These are phyloP conservation scores for Entophlyctis helioformis DNA, from an alignment of 192 early-diverging fungal species.

Conservation along the genomic window DNA sequence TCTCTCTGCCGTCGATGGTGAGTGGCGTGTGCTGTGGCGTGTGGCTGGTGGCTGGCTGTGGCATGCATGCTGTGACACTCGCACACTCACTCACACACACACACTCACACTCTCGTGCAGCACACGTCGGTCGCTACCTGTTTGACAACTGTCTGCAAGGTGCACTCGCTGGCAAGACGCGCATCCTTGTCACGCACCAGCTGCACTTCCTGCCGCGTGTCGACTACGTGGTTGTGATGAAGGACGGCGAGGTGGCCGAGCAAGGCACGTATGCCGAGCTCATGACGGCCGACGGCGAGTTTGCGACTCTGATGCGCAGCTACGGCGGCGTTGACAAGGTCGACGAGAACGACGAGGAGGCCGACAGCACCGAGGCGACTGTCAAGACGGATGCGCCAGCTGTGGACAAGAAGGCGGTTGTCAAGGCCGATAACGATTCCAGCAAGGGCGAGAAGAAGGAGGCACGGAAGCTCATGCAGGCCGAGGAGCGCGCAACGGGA, in stretches of 20 bases:
- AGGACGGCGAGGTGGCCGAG: constrained; percentile 58
- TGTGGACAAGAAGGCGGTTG: neutral
- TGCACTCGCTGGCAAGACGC: constrained; percentile 57
- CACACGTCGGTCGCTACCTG: constrained; percentile 52
- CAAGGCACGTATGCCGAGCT: constrained; percentile 51
- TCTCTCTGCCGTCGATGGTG: constrained; percentile 66
- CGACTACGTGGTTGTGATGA: constrained; percentile 58
- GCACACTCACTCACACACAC: too few relatives aligned
- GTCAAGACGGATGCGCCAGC: constrained; percentile 15
- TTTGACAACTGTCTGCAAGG: constrained; percentile 63
- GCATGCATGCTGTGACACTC: too few relatives aligned
- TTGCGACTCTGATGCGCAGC: constrained; percentile 41
- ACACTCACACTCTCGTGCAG: constrained; percentile 9
- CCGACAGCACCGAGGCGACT: constrained; percentile 27
- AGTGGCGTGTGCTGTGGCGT: neutral
- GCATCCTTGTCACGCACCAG: constrained; percentile 75
- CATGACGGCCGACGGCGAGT: constrained; percentile 42
- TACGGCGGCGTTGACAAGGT: constrained; percentile 52
- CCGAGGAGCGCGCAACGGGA: constrained; percentile 76
- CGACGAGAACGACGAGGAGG: constrained; percentile 31
- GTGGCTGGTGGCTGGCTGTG: constrained; percentile 43
- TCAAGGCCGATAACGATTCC: neutral
- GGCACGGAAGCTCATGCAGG: constrained; percentile 56
- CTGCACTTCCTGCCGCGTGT: constrained; percentile 63
- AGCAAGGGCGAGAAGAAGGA: constrained; percentile 7